Percentiles rank a stretch among this genome's conserved stretches.
Conservation (phyloP, 2,329 filamentous ascomycete species). For the Chrysoporthe puriensis region DNA sequence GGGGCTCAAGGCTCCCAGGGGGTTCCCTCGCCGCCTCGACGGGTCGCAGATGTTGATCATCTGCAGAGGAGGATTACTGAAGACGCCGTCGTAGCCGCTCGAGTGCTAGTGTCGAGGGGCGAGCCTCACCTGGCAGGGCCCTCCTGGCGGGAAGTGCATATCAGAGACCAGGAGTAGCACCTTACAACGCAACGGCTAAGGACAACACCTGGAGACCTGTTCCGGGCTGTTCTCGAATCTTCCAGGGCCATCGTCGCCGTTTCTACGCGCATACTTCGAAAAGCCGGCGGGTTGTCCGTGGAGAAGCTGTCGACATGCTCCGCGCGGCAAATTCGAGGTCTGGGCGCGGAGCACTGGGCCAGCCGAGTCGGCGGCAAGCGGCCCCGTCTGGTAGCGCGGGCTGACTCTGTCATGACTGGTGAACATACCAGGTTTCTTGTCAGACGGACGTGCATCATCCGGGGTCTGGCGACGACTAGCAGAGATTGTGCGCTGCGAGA, state of each 20-base stretch:
- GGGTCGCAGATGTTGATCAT: not conserved
- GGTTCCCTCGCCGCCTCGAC: not conserved
- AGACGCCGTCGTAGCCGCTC: not conserved
- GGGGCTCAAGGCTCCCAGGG: not conserved
- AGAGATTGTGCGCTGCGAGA: not conserved
- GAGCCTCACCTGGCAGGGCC: not conserved
- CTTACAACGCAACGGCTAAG: too few species aligned
- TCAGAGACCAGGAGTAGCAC: not conserved
- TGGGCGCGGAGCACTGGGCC: not conserved
- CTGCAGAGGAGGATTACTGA: not conserved
- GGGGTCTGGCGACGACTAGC: not conserved
- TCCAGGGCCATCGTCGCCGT: not conserved
- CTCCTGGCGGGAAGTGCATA: not conserved
- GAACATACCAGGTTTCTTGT: not conserved
- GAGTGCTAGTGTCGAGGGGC: not conserved
- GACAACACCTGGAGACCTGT: not conserved
- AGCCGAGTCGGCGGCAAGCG: not conserved
- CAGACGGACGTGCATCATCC: not conserved
- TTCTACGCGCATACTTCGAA: too few species aligned
- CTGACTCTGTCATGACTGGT: not conserved
- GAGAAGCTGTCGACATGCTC: not conserved
- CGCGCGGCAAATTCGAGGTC: not conserved
- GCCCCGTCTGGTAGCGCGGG: not conserved
- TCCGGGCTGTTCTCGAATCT: not conserved
- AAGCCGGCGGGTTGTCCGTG: not conserved